phyloP scores from a whole-genome alignment of 1,284 basidiomycete genomes.

The Cutaneotrichosporon cutaneum region DNA sequence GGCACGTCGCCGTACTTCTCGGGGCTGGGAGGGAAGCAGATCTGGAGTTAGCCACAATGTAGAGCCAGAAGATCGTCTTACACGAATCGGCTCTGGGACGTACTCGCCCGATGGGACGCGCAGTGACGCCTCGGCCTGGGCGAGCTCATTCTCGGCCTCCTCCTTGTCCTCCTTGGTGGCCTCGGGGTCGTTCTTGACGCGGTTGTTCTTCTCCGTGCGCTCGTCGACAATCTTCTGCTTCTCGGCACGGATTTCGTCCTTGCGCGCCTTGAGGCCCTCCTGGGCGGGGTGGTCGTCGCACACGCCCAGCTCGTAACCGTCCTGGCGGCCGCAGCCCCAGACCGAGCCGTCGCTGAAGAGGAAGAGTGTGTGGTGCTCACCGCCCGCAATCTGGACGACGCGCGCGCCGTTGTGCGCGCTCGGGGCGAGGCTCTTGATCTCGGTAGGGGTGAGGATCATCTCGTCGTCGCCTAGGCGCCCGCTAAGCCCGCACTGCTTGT shows the following conservation, averaged over 20 bases:
- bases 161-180: constrained; percentile 33
- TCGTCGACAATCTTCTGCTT: constrained; percentile 40
- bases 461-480: constrained; percentile 48
- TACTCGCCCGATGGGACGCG: constrained; percentile 61
- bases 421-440: constrained; percentile 66
- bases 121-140: constrained; percentile 53
- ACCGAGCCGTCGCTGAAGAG: constrained; percentile 78
- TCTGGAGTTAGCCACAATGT: constrained; percentile 31
- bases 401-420: constrained; percentile 65
- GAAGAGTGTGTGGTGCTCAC: constrained; percentile 86
- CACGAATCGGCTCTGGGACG: constrained; percentile 55
- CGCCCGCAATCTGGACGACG: constrained; percentile 61
- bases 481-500: constrained; percentile 63
- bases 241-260: constrained; percentile 44
- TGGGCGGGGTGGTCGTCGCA: constrained; percentile 61
- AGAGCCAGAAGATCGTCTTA: constrained; percentile 26
- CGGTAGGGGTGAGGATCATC: constrained; percentile 67
- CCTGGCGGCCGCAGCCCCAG: constrained; percentile 75
- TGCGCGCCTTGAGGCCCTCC: constrained; percentile 52
- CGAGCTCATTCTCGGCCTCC: constrained; percentile 35
- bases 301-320: constrained; percentile 75
- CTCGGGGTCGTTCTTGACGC: constrained; percentile 27
- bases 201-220: constrained; percentile 32
- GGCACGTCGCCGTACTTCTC: constrained; percentile 54
- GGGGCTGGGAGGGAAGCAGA: constrained; percentile 64